phyloP scores from a whole-genome alignment of 805 yeast genomes.

The Cyberlindnera suaveolens region DNA sequence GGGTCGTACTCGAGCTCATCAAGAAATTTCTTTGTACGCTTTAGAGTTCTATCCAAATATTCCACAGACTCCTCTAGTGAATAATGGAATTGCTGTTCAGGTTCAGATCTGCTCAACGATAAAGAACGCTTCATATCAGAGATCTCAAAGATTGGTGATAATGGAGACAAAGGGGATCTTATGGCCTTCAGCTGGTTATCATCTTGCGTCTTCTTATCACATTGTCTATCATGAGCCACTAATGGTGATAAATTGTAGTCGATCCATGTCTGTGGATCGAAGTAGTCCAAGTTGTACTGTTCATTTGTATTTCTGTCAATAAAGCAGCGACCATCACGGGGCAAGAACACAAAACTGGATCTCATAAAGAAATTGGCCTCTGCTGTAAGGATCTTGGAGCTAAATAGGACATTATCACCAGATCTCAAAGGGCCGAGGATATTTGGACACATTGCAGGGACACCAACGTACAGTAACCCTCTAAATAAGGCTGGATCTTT shows the following conservation, averaged over 20 bases:
- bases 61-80: constrained; percentile 49
- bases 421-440: constrained; percentile 79
- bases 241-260: constrained; percentile 70
- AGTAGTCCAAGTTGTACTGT: constrained; percentile 62
- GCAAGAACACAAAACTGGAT: constrained; percentile 73
- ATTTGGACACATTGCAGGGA: constrained; percentile 79
- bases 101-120: constrained; percentile 9
- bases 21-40: constrained; percentile 51
- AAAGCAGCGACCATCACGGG: constrained; percentile 69
- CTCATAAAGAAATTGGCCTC: constrained; percentile 88
- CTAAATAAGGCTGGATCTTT: constrained; percentile 60
- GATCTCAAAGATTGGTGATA: constrained; percentile 2
- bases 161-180: constrained; percentile 1
- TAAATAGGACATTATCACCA: constrained; percentile 74
- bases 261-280: constrained; percentile 76
- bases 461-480: constrained; percentile 76
- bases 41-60: constrained; percentile 58
- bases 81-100: constrained; percentile 17
- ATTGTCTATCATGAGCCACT: constrained; percentile 36
- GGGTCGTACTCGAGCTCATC: constrained; percentile 49
- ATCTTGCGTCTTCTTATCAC: constrained; percentile 2
- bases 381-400: constrained; percentile 67
- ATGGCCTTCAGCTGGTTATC: constrained; percentile 5
- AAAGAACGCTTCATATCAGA: constrained; percentile 17
- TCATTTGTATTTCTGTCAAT: constrained; percentile 54